These are phyloP conservation scores for Apiospora kogelbergensis DNA, from an alignment of 2,329 filamentous ascomycete genomes.

Conservation along the genomic window DNA sequence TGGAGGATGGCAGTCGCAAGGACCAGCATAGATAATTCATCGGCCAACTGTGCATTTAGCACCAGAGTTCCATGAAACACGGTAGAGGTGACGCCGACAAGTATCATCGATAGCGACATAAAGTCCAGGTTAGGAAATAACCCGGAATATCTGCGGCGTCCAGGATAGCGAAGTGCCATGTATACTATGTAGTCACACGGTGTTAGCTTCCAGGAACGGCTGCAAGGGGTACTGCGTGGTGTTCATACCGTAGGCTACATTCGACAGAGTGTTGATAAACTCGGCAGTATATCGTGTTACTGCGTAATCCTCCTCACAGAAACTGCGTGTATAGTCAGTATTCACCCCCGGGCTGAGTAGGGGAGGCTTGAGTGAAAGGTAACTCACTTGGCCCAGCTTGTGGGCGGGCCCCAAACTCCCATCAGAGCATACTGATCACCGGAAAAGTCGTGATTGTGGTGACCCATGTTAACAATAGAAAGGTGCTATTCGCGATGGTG, in stretches of 20 bases:
- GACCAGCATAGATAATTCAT: conserved; percentile 59
- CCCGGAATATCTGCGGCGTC: conserved; percentile 28
- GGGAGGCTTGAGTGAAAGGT: background rate
- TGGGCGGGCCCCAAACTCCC: conserved; percentile 40
- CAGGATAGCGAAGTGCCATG: conserved; percentile 39
- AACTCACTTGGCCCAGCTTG: conserved; percentile 39
- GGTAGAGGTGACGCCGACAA: conserved; percentile 42
- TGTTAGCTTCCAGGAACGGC: background rate
- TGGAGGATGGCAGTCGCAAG: conserved; percentile 53
- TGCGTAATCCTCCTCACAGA: conserved; percentile 52
- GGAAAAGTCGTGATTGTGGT: conserved; percentile 37
- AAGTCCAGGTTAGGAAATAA: conserved; percentile 36
- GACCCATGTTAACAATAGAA: conserved; percentile 23
- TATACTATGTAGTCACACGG: conserved; percentile 33
- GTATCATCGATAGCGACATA: conserved; percentile 40
- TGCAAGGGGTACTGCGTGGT: background rate
- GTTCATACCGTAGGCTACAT: conserved; percentile 44
- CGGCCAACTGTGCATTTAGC: conserved; percentile 44
- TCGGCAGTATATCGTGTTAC: conserved; percentile 52
- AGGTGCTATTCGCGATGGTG: background rate
- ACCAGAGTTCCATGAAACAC: conserved; percentile 46
- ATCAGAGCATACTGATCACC: conserved; percentile 33
- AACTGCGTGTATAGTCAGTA: conserved; percentile 22
- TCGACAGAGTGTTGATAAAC: conserved; percentile 53
- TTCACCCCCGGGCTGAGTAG: background rate